These are phyloP conservation scores for Protomyces pachydermus DNA, from an alignment of 1,139 yeast genomes.

Conservation along the genomic window DNA sequence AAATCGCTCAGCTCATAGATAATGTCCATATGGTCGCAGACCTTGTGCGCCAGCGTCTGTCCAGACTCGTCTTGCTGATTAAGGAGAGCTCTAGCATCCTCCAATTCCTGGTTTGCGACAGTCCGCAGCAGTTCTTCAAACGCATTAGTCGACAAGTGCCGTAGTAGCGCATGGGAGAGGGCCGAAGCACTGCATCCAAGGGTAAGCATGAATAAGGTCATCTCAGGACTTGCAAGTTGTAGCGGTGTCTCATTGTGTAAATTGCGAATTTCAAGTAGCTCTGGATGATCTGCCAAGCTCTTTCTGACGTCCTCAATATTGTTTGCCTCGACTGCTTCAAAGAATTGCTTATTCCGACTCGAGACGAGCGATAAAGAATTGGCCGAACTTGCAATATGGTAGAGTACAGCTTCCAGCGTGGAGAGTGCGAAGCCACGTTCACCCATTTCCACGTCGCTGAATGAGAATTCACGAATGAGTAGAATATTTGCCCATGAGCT, in stretches of 20 bases:
- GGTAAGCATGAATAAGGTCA: conserved; percentile 1
- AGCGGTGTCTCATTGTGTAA: conserved; percentile 3
- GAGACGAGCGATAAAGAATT: conserved; percentile 47
- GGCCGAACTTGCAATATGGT: conserved; percentile 52
- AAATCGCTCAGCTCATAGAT: conserved; percentile 53
- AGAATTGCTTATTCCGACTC: conserved; percentile 49
- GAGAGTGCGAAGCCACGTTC: conserved; percentile 60
- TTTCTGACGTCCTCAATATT: conserved; percentile 22
- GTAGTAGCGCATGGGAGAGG: conserved; percentile 1
- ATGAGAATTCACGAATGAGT: conserved; percentile 61
- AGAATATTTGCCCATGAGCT: conserved; percentile 59
- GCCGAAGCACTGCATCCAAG: conserved; percentile 3
- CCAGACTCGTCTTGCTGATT: conserved; percentile 49
- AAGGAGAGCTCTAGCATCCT: conserved; percentile 51
- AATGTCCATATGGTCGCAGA: conserved; percentile 55
- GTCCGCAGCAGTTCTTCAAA: not conserved
- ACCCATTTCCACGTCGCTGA: conserved; percentile 48
- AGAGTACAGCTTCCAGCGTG: conserved; percentile 76
- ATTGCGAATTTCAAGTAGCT: conserved; percentile 30
- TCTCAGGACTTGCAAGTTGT: conserved; percentile 1
- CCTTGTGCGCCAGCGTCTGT: conserved; percentile 68
- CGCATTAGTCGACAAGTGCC: not conserved
- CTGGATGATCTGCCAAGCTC: conserved; percentile 26
- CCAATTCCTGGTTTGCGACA: conserved; percentile 22
- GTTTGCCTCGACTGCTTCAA: conserved; percentile 47